Percentiles rank a stretch among this genome's conserved stretches.
These are phyloP conservation scores for Vigna nakashimae DNA, from an alignment of 306 rosid species.

Conservation along the genomic window DNA sequence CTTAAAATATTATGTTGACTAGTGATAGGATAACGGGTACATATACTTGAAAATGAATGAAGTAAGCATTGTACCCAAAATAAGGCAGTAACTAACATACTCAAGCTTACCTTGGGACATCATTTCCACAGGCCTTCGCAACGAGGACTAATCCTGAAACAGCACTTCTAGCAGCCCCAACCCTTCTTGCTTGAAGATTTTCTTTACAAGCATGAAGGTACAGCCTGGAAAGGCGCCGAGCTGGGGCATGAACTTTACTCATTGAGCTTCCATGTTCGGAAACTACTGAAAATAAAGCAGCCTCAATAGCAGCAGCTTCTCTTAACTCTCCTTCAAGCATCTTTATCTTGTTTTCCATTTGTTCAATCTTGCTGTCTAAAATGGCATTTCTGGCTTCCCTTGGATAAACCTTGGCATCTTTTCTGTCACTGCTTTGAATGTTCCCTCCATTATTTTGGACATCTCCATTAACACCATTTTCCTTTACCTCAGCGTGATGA, in stretches of 20 bases:
- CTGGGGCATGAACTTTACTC: conserved; percentile 98
- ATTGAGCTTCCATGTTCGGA: conserved; percentile 99
- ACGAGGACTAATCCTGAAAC: conserved; percentile 92
- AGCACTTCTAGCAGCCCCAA: conserved; percentile 88
- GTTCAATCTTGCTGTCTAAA: conserved; percentile 73
- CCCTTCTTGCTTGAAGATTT: conserved; percentile 63
- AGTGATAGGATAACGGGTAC: conserved; percentile 15
- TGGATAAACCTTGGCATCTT: conserved; percentile 77
- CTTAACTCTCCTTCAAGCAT: conserved; percentile 93
- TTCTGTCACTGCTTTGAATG: conserved; percentile 60
- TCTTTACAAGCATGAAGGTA: conserved; percentile 91
- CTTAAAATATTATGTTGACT: conserved; percentile 30
- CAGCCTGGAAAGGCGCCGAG: conserved; percentile 91
- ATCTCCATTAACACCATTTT: conserved; percentile 58
- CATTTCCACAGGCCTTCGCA: conserved; percentile 98
- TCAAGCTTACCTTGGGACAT: conserved; percentile 82
- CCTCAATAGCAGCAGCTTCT: conserved; percentile 93
- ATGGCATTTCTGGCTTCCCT: conserved; percentile 68
- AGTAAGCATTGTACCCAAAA: conserved; percentile 19
- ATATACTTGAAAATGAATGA: conserved; percentile 18
- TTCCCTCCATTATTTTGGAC: conserved; percentile 53
- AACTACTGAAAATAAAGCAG: conserved; percentile 87
- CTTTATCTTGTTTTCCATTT: conserved; percentile 77
- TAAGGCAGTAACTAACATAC: conserved; percentile 31
- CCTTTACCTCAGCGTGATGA: conserved; percentile 57